Conservation (phyloP, 73 alveolate genomes). For the Paramecium sexaurelia region DNA sequence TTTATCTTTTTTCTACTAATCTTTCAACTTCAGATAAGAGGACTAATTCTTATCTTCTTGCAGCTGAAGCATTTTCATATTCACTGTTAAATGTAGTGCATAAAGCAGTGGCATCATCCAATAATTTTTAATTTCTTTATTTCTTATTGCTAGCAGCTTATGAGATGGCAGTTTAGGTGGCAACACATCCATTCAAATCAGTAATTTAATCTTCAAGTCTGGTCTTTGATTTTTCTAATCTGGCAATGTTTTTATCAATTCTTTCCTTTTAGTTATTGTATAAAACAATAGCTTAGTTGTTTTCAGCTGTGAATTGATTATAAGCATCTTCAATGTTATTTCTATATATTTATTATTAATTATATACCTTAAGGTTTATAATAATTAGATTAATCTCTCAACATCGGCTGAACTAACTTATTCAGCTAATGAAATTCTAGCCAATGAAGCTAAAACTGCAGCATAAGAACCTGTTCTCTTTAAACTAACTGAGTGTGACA, state of each 20-base stretch:
- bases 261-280: conserved; percentile 53
- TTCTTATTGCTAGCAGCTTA: conserved; percentile 54
- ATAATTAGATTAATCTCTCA: conserved; percentile 47
- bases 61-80: conserved; percentile 57
- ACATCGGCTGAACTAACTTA: conserved; percentile 56
- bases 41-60: conserved; percentile 53
- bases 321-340: conserved; percentile 48
- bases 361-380: conserved; percentile 15
- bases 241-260: conserved; percentile 45
- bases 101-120: conserved; percentile 53
- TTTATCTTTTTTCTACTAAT: conserved; percentile 48
- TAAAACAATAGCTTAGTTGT: not conserved
- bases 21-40: conserved; percentile 48
- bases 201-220: conserved; percentile 50
- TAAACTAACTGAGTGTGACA: conserved; percentile 21
- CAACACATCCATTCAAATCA: conserved; percentile 48
- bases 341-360: not conserved
- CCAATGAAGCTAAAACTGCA: conserved; percentile 54
- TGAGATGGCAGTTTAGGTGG: conserved; percentile 59
- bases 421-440: conserved; percentile 53
- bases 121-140: conserved; percentile 27
- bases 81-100: conserved; percentile 49
- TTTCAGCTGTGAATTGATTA: conserved; percentile 39
- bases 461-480: conserved; percentile 47
- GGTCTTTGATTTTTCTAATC: conserved; percentile 36